Evolutionary conservation across 164 flowering plant genomes (phyloP), one percentile per base, ranked within the genome.

Genomic region (Brasenia schreberi): DNA sequence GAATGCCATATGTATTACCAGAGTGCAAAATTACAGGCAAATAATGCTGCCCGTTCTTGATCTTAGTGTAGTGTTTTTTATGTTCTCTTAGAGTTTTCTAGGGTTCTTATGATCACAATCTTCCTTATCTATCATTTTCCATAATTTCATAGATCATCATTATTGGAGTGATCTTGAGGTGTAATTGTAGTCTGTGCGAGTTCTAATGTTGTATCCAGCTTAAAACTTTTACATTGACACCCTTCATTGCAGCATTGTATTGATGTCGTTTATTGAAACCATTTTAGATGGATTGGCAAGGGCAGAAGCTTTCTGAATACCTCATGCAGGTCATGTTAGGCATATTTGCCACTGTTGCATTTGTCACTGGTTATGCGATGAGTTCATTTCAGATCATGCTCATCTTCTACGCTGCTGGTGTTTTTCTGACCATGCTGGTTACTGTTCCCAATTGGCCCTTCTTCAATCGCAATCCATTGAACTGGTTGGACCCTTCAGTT

Each of bases 391-490:
- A 76, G 76, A 70, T 69, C 78, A 90, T 93, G 98, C 66, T 89
- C 11, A 64, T 80, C 2, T 70, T 83, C 33, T 93, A 84, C 19
- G 88, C 86, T 17, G 86, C 76, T 5, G 98, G 98, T 45, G 92
- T 87, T 58, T 74, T 81, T 62, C 75, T 93, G 63, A 90, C 96
- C 10, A 76, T 87, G 2, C 67, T 93, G 69, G 49, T 89, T 33
- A 86, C 92, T 58, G 77, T 90, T 52, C 98, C 98, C 11, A 84
- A 90, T 64, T 93, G 98, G 98, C 96, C 96, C 14, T 83, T 78
- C 81, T 93, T 82, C 76, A 90, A 93, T 70, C 85, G 85, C 70
- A 83, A 93, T 72, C 88, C 90, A 6, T 85, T 93, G 66, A 82
- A 82, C 19, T 90, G 97, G 97, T 73, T 90, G 79, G 96, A 90